Base-by-base conservation (phyloP, 106 monocot genomes). In the Phalaenopsis aphrodite region DNA sequence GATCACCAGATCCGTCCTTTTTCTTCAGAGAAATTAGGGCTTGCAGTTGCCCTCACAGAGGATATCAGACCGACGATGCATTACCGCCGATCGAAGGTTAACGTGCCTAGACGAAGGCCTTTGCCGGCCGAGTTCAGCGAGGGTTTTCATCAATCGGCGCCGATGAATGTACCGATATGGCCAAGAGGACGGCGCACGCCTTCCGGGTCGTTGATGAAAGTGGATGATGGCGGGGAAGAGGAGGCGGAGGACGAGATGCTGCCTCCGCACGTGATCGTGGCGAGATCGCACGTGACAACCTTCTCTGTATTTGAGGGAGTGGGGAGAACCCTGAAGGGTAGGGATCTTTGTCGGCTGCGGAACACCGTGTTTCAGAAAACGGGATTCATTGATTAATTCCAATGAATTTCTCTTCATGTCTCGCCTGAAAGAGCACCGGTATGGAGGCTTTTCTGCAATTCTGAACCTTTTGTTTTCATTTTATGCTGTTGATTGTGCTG, bases 311-410 rank as follows among this genome's bases (percentile, higher is more conserved):
- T 88, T 82, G 95, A 95, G 79, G 95, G 95, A 5, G 84, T 81
- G 3, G 96, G 96, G 56, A 73, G 96, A 84, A 97, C 96, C 4
- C 92, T 97, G 42, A 97, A 97, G 30, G 96, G 96, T 17, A 82
- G 93, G 84, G 95, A 95, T 76, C 86, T 95, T 55, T 64, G 89
- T 45, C 84, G 90, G 9, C 87, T 95, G 55, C 76, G 95, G 79
- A 95, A 92, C 78, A 89, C 92, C 75, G 92, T 92, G 11, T 86
- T 88, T 15, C 87, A 84, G 78, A 80, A 86, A 81, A 95, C 95
- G 5, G 95, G 95, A 0, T 95, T 92, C 78, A 83, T 79, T 45
- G 79, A 79, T 67, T 79, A 24, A 58, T 61, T 47, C n/a, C 1
- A n/a, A 61, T n/a, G 61, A 21, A 3, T 61, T 10, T 56, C 56